Conservation (phyloP, 2,329 filamentous ascomycete species). For the Talaromyces sp. region DNA sequence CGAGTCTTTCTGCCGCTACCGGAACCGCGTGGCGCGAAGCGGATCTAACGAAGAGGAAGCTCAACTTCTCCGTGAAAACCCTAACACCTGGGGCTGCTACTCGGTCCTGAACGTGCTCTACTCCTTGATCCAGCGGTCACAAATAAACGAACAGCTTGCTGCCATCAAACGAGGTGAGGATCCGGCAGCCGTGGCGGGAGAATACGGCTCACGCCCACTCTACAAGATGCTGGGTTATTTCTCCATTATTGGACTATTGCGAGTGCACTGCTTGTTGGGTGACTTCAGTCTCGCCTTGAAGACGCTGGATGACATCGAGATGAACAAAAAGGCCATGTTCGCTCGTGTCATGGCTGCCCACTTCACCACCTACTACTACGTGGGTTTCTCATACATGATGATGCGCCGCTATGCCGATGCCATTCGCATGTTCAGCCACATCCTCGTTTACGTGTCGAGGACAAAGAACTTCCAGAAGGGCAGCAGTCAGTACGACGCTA, state of each 20-base stretch:
- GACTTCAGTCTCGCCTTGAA: constrained; percentile 98
- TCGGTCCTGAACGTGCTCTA: constrained; percentile 98
- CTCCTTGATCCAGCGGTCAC: constrained; percentile 95
- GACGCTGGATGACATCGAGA: constrained; percentile 98
- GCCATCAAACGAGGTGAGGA: constrained; percentile 95
- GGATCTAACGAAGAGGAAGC: constrained; percentile 88
- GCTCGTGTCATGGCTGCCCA: constrained; percentile 98
- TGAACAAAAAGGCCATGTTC: constrained; percentile 99
- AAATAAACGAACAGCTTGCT: constrained; percentile 94
- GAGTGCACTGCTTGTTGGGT: constrained; percentile 92
- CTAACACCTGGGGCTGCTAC: constrained; percentile 99
- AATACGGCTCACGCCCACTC: constrained; percentile 89
- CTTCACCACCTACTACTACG: constrained; percentile 99
- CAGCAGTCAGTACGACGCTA: constrained; percentile 81
- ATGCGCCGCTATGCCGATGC: constrained; percentile 99
- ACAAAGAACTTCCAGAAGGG: constrained; percentile 99
- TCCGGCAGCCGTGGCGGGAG: constrained; percentile 78
- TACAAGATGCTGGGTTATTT: constrained; percentile 99
- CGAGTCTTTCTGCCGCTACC: constrained; percentile 98
- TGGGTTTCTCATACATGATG: constrained; percentile 99
- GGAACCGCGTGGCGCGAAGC: constrained; percentile 78
- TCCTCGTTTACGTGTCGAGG: constrained; percentile 94
- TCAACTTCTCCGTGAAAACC: constrained; percentile 86
- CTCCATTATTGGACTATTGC: constrained; percentile 94
- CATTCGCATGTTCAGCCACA: constrained; percentile 99